Base-by-base conservation (phyloP, 2,329 filamentous ascomycete genomes). In the Verticillium klebahnii region DNA sequence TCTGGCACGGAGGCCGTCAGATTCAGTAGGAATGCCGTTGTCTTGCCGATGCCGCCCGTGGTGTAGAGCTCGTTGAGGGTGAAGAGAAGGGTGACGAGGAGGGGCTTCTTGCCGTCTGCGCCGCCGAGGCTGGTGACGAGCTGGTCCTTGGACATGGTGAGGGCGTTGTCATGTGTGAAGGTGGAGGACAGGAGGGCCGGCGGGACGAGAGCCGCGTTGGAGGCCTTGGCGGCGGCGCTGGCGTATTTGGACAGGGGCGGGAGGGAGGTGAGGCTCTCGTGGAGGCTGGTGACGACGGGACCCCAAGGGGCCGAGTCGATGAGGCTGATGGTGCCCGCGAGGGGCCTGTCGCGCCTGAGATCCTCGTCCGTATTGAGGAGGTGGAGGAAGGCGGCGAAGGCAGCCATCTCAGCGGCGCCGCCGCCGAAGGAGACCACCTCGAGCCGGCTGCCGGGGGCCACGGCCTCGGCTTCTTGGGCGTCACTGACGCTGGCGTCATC, bases 31-130 rank as follows among this genome's bases (percentile, higher is more conserved):
- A 98, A 89, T 3, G 80, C 79, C 0, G 94, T 96, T 0, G 94
- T 92, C 67, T 87, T 86, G 2, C 87, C 81, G 57, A 87, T 80
- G 29, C 93, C 85, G 1, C 89, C 92, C 0, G 85, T 81, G 0
- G 91, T 89, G 78, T 97, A 98, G 0, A 99, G 86, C 76, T 99
- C 95, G 74, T 98, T 98, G 56, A 98, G 84, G 0, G 94, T 97
- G 80, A 98, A 99, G 76, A 98, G 86, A 14, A 98, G 77, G 0
- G 93, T 97, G 15, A 96, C 80, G 1, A 97, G 76, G 3, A 82
- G 67, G 11, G 83, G 78, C 1, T 19, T n/a, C 1, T 19, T n/a
- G n/a, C 34, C 34, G 15, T 29, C 5, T 8, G 39, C 29, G 17
- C 63, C 50, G 7, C 72, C 71, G 0, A 78, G 58, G 0, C 78